Evolutionary conservation across 2,329 filamentous ascomycete species (phyloP), one percentile per base, ranked within the genome.

Genomic region (Exophiala spinifera): DNA sequence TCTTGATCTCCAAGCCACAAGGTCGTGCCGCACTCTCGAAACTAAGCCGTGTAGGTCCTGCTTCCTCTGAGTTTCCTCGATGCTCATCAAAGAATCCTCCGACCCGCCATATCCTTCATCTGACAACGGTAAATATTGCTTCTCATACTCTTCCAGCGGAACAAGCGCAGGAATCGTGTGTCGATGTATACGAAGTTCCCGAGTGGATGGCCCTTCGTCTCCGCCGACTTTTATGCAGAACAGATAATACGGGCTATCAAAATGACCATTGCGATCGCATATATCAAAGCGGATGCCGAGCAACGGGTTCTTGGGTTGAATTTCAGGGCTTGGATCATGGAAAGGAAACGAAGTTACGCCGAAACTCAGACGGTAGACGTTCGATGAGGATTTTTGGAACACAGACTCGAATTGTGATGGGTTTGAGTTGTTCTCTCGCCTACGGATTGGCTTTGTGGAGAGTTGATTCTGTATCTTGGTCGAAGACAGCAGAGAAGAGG

Each of bases 161-260:
- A 77, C 74, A 49, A 76, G 74, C 0, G 69, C 64, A 4, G 74
- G 74, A n/a, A 76, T 69, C 0, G 74, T 76, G 61, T 76, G 74
- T 13, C 69, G 65, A 54, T 76, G 67, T 4, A 77, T 67, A 2
- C 63, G 60, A 4, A 74, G 49, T 13, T 62, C 51, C 33, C 63
- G 62, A n/a, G 37, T 51, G 13, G 33, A 34, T 11, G 40, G 52
- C n/a, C 42, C 42, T 15, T 44, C 53, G 7, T 62, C 59, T 6
- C 59, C 62, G 2, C 55, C 49, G 3, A 56, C 61, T 11, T 64
- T 64, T 40, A 64, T 64, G 40, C 75, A 59, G 8, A 76, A 64
- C 1, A 76, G 48, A 59, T 76, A 76, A 53, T 76, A 76, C 8
- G 74, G 73, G 53, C 70, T 71, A 3, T 65, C 60, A 56, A 73